Conservation (phyloP, 208 protist genomes). For the Wallacemonas sp. region DNA sequence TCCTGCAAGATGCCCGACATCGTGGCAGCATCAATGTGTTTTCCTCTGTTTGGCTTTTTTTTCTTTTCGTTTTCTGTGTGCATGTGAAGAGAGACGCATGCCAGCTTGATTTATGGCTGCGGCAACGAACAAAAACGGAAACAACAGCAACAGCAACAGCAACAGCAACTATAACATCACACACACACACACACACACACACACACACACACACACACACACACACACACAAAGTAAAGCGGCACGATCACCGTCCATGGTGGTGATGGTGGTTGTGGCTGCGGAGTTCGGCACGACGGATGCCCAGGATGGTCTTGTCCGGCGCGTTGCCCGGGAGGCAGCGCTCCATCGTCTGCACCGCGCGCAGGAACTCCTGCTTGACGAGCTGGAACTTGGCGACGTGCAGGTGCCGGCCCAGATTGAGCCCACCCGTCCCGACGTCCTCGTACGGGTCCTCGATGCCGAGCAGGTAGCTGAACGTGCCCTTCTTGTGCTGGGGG, state of each 20-base stretch:
- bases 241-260: background rate
- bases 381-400: slow-evolving; percentile 88
- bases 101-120: too few species aligned
- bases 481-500: slow-evolving; percentile 75
- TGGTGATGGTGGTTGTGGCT: slow-evolving; percentile 25
- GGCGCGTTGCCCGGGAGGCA: slow-evolving; percentile 67
- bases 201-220: too few species aligned
- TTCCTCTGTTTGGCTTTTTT: background rate
- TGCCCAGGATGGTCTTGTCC: slow-evolving; percentile 83
- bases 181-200: too few species aligned
- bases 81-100: background rate
- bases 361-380: slow-evolving; percentile 85
- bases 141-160: slow-evolving; percentile 19
- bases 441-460: slow-evolving; percentile 93
- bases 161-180: too few species aligned
- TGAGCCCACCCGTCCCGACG: slow-evolving; percentile 79
- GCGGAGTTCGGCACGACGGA: slow-evolving; percentile 61
- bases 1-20: too few species aligned
- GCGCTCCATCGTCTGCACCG: slow-evolving; percentile 83
- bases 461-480: slow-evolving; percentile 79
- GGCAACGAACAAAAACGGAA: background rate
- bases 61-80: background rate
- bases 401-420: slow-evolving; percentile 87
- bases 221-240: too few species aligned
- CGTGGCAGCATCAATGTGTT: too few species aligned